Conservation (phyloP, 2,329 filamentous ascomycete species). For the Calonectria henricotiae region DNA sequence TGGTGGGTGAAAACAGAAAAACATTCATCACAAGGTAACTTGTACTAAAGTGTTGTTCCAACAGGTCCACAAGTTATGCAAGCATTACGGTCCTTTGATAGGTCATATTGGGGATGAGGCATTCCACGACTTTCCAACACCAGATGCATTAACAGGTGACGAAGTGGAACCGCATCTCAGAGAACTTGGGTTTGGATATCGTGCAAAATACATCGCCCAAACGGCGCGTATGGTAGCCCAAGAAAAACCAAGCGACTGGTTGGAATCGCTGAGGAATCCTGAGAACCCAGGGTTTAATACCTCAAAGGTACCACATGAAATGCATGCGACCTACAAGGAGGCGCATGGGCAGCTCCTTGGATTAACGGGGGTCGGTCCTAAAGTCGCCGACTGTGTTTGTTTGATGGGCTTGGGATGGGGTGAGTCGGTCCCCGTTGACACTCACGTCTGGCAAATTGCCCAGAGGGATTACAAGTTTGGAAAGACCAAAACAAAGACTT, state of each 20-base stretch:
- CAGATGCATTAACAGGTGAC: constrained; percentile 79
- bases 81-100: constrained; percentile 86
- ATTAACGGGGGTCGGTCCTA: constrained; percentile 92
- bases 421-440: constrained; percentile 95
- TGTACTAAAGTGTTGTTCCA: not conserved
- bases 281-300: constrained; percentile 74
- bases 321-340: constrained; percentile 77
- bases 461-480: constrained; percentile 96
- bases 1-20: constrained; percentile 70
- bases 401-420: constrained; percentile 97
- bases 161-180: constrained; percentile 87
- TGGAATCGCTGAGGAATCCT: constrained; percentile 84
- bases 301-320: constrained; percentile 63
- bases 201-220: constrained; percentile 91
- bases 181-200: constrained; percentile 92
- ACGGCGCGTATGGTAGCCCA: constrained; percentile 84
- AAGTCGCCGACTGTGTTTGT: constrained; percentile 97
- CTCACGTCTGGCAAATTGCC: constrained; percentile 99
- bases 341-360: constrained; percentile 86
- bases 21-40: not conserved
- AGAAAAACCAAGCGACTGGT: constrained; percentile 81
- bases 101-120: constrained; percentile 78
- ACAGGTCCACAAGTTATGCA: constrained; percentile 87
- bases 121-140: constrained; percentile 90
- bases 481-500: constrained; percentile 85